Conservation (phyloP, 75 land plant genomes). For the Isoetes taiwanensis region DNA sequence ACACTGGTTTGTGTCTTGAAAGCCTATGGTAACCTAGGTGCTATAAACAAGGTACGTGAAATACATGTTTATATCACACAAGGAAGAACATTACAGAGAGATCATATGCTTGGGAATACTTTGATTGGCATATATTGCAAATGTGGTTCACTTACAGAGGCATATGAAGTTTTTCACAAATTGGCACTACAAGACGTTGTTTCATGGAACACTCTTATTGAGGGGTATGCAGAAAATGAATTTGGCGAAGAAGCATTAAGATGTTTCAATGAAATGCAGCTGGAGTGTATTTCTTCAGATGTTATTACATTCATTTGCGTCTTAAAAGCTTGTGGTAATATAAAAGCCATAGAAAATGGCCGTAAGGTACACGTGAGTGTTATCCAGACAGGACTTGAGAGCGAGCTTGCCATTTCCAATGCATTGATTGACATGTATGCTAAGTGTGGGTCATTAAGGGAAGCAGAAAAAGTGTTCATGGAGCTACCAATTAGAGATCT, state of each 20-base stretch:
- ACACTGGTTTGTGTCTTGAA: too few relatives aligned
- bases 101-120: too few relatives aligned
- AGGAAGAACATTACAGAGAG: neutral
- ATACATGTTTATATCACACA: too few relatives aligned
- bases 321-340: constrained; percentile 1
- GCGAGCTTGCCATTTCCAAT: too few relatives aligned
- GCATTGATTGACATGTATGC: too few relatives aligned
- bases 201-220: constrained; percentile 9
- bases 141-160: too few relatives aligned
- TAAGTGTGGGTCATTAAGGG: neutral
- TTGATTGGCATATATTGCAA: too few relatives aligned
- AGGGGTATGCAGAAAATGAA: constrained; percentile 10
- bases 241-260: neutral
- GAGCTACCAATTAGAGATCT: neutral
- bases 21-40: too few relatives aligned
- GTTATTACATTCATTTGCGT: constrained; percentile 3
- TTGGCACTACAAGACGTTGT: neutral
- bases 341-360: neutral
- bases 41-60: too few relatives aligned
- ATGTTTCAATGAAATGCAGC: constrained; percentile 2
- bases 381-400: constrained; percentile 27
- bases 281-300: constrained; percentile 2
- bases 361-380: neutral
- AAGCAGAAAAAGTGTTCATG: neutral
- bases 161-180: neutral